A percentile compares a stretch with the other conserved stretches of the same genome.
Evolutionary conservation across 192 early-diverging fungal genomes (phyloP).

Genomic region (Entomortierella chlamydospora): DNA sequence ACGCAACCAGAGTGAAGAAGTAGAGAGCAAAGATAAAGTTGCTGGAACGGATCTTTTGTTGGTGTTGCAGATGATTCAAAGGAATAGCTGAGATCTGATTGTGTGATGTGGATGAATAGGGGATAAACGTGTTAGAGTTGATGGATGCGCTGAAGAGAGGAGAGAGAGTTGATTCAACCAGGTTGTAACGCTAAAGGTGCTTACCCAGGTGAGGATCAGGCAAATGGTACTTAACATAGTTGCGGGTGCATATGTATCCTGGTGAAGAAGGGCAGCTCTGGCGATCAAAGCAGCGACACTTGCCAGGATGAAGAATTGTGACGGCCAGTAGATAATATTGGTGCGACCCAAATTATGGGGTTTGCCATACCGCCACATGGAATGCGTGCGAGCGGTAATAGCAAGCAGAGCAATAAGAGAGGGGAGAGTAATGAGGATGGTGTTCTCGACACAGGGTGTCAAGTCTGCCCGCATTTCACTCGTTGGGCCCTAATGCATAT

Average conservation of each 20-base stretch:
- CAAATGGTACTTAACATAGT: conserved; percentile 38
- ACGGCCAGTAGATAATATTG: conserved; percentile 44
- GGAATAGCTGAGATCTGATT: conserved; percentile 8
- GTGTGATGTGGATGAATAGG: too few relatives aligned
- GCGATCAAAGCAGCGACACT: conserved; percentile 26
- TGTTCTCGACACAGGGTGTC: conserved; percentile 45
- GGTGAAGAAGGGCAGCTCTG: conserved; percentile 17
- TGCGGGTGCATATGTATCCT: conserved; percentile 17
- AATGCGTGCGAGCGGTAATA: neutral
- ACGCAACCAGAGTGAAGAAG: conserved; percentile 20
- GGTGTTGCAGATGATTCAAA: conserved; percentile 37
- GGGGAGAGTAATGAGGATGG: conserved; percentile 29
- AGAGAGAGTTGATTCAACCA: too few relatives aligned
- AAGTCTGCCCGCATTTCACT: conserved; percentile 14
- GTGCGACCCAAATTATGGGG: conserved; percentile 31
- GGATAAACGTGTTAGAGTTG: neutral
- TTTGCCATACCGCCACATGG: conserved; percentile 25
- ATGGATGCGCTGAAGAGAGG: too few relatives aligned
- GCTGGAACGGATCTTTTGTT: conserved; percentile 31
- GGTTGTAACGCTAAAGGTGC: too few relatives aligned
- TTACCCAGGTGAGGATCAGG: conserved; percentile 22
- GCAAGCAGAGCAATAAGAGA: conserved; percentile 25
- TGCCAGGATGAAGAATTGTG: conserved; percentile 39
- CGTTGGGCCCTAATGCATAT: conserved; percentile 29
- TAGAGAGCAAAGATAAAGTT: conserved; percentile 34